These are phyloP conservation scores for Nannochloris sp. DNA, from an alignment of 139 green algal genomes.

Conservation along the genomic window DNA sequence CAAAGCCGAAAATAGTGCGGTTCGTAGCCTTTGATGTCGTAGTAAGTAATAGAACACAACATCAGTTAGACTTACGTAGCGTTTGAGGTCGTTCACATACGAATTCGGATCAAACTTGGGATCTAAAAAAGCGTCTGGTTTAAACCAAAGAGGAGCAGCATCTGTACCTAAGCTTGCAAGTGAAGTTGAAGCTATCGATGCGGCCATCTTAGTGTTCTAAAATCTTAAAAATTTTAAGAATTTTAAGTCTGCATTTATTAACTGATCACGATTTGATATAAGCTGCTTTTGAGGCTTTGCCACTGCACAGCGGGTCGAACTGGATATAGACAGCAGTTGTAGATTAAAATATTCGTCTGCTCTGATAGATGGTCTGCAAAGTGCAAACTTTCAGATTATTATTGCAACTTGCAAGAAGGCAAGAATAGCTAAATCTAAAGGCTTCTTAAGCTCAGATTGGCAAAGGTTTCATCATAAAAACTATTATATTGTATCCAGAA, in stretches of 20 bases:
- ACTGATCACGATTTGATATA: neutral
- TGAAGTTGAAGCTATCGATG: neutral
- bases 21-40: neutral
- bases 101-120: slow-evolving; percentile 57
- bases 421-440: too few relatives aligned
- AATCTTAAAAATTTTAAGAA: neutral
- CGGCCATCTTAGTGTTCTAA: neutral
- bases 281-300: too few relatives aligned
- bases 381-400: too few relatives aligned
- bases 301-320: neutral
- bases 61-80: slow-evolving; percentile 49
- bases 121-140: slow-evolving; percentile 61
- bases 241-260: neutral
- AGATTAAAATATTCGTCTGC: too few relatives aligned
- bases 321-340: neutral
- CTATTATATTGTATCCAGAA: too few relatives aligned
- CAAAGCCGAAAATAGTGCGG: neutral
- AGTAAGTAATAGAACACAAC: neutral
- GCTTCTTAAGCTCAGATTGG: too few relatives aligned
- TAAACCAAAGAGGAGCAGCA: slow-evolving; percentile 64
- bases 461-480: neutral
- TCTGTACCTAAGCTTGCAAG: too few relatives aligned
- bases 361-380: too few relatives aligned
- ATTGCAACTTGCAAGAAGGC: too few relatives aligned
- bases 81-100: slow-evolving; percentile 72